A percentile compares a stretch with the other conserved stretches of the same genome.
phyloP scores from a whole-genome alignment of 176 grass and related monocot species.

The Triticum urartu region DNA sequence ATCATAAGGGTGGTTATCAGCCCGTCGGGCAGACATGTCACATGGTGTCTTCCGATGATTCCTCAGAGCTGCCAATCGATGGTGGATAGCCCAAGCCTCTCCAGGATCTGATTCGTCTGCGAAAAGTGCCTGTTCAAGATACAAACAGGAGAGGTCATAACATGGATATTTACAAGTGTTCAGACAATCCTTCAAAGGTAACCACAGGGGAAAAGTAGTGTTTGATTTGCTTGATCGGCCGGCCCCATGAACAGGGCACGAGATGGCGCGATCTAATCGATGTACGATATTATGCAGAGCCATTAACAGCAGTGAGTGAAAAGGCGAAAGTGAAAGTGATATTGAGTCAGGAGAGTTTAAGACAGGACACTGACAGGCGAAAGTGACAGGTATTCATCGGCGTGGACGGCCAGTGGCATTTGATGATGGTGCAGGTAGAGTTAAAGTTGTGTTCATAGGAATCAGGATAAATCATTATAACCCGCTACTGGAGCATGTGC shows the following conservation, averaged over 20 bases:
- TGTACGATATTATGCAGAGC: slow-evolving; percentile 1
- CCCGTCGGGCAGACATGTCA: slow-evolving; percentile 17
- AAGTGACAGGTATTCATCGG: slow-evolving; percentile 6
- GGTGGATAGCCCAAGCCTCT: slow-evolving; percentile 57
- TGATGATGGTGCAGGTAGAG: too few species aligned
- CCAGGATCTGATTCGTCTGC: slow-evolving; percentile 76
- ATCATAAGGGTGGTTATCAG: background rate
- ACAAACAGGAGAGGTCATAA: slow-evolving; percentile 11
- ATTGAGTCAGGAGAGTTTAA: slow-evolving; percentile 5
- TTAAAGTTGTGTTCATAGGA: too few species aligned
- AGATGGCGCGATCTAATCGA: background rate
- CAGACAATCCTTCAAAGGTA: background rate
- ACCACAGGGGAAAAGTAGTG: background rate
- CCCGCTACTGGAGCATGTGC: too few species aligned
- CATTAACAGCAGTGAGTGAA: slow-evolving; percentile 30
- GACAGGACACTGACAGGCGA: slow-evolving; percentile 15
- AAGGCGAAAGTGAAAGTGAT: slow-evolving; percentile 32
- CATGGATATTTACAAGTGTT: background rate
- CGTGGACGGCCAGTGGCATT: slow-evolving; percentile 5
- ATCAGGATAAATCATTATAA: too few species aligned
- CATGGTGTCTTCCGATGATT: slow-evolving; percentile 11
- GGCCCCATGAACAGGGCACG: background rate
- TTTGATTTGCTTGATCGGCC: slow-evolving; percentile 7
- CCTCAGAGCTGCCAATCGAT: slow-evolving; percentile 90
- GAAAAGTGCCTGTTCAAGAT: slow-evolving; percentile 76